Conservation (phyloP, 768 basidiomycete genomes). For the Holtermanniella nyarrowii region DNA sequence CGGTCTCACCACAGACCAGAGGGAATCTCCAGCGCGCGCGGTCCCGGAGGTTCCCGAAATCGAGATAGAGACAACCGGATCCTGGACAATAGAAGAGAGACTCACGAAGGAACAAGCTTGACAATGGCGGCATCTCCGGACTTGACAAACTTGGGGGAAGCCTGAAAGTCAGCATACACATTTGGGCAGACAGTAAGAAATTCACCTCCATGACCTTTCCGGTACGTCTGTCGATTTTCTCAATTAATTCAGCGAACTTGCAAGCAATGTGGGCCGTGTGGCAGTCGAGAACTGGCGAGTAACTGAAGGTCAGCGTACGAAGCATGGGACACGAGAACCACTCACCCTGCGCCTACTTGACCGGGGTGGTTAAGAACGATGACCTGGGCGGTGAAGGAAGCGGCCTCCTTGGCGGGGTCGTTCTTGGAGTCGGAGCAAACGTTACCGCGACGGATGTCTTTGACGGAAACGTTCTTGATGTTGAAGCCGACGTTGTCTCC, state of each 20-base stretch:
- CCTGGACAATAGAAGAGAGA: too few relatives aligned
- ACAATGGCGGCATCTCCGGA: slow-evolving; percentile 98
- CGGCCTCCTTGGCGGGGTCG: slow-evolving; percentile 98
- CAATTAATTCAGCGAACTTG: slow-evolving; percentile 96
- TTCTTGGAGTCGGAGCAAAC: slow-evolving; percentile 99
- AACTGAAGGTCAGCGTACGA: too few relatives aligned
- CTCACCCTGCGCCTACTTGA: too few relatives aligned
- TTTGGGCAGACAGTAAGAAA: not conserved
- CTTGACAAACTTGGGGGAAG: slow-evolving; percentile 92
- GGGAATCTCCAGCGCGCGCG: too few relatives aligned
- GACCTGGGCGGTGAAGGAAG: slow-evolving; percentile 94
- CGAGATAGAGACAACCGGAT: too few relatives aligned
- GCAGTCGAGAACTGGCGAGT: slow-evolving; percentile 98
- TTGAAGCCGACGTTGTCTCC: slow-evolving; percentile 80
- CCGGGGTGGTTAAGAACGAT: slow-evolving; percentile 99
- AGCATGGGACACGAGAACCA: too few relatives aligned
- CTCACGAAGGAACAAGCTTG: slow-evolving; percentile 92
- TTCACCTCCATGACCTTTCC: slow-evolving; percentile 72
- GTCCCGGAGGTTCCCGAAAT: too few relatives aligned
- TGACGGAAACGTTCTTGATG: slow-evolving; percentile 57
- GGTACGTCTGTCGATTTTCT: slow-evolving; percentile 98
- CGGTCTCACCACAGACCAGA: too few relatives aligned
- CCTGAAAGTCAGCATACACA: slow-evolving; percentile 14
- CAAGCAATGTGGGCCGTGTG: slow-evolving; percentile 99
- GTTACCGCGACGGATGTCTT: slow-evolving; percentile 99